phyloP scores from a whole-genome alignment of 106 monocot genomes.

The Triglochin maritima region DNA sequence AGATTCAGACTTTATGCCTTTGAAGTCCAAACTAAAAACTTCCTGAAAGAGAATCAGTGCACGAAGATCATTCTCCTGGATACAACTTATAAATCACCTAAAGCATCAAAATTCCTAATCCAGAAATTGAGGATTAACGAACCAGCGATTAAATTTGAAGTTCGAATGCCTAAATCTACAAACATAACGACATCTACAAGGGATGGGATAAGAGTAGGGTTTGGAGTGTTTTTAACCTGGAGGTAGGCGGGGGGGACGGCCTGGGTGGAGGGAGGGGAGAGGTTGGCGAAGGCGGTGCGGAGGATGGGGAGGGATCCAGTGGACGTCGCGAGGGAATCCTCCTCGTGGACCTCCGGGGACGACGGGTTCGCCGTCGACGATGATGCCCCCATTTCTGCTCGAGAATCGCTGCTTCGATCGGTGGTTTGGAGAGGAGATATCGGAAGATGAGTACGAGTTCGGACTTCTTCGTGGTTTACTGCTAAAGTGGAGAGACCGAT shows the following conservation, averaged over 20 bases:
- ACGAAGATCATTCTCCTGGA: background rate
- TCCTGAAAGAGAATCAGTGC: slow-evolving; percentile 19
- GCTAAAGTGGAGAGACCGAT: background rate
- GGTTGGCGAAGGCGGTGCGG: slow-evolving; percentile 45
- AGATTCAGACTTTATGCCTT: slow-evolving; percentile 17
- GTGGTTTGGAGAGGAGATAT: background rate
- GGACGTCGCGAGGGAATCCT: slow-evolving; percentile 63
- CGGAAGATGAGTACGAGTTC: no score
- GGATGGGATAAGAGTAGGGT: background rate
- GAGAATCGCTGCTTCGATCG: background rate
- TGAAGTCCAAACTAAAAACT: slow-evolving; percentile 14
- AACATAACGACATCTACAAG: background rate
- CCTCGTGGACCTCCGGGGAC: slow-evolving; percentile 34
- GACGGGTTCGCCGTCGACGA: slow-evolving; percentile 29
- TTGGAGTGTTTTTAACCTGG: slow-evolving; percentile 4
- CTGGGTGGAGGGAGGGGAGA: slow-evolving; percentile 26
- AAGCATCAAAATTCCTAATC: background rate
- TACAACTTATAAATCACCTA: background rate
- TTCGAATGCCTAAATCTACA: no score
- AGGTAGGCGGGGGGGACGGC: slow-evolving; percentile 31
- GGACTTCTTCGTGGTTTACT: background rate
- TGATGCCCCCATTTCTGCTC: slow-evolving; percentile 54
- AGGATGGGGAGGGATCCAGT: slow-evolving; percentile 55
- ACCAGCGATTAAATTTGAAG: background rate
- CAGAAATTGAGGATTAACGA: background rate